A percentile compares a stretch with the other conserved stretches of the same genome.
These are phyloP conservation scores for Hypsizygus marmoreus DNA, from an alignment of 768 basidiomycete species.

Conservation along the genomic window DNA sequence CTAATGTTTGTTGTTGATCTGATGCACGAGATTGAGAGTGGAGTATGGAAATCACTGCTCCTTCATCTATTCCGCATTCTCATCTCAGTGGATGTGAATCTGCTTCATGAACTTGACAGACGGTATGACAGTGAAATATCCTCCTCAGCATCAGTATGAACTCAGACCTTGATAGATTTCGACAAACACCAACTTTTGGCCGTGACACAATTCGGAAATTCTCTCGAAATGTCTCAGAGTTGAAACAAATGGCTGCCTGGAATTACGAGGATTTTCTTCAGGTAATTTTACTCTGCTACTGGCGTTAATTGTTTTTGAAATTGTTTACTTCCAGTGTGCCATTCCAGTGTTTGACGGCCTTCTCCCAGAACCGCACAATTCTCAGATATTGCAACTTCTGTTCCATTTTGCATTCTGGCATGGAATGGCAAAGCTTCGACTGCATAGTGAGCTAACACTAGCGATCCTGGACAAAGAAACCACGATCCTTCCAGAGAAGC, in stretches of 20 bases:
- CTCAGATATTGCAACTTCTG: background rate
- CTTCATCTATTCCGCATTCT: constrained; percentile 38
- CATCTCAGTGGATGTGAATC: background rate
- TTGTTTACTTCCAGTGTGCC: too few species aligned
- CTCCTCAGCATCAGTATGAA: background rate
- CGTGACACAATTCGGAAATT: constrained; percentile 1
- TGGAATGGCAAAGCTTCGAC: too few species aligned
- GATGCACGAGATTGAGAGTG: constrained; percentile 43
- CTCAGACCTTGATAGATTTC: constrained; percentile 1
- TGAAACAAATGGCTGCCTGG: background rate
- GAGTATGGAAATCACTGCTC: constrained; percentile 38
- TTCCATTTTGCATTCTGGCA: constrained; percentile 7
- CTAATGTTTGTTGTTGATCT: constrained; percentile 33
- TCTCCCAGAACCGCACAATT: constrained; percentile 3
- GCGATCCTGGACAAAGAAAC: constrained; percentile 4
- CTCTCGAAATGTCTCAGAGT: too few species aligned
- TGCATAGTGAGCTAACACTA: constrained; percentile 1
- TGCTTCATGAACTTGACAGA: constrained; percentile 23
- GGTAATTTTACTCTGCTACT: background rate
- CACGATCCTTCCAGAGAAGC: background rate
- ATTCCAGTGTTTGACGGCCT: constrained; percentile 8
- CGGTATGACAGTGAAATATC: constrained; percentile 16
- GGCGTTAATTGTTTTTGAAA: background rate
- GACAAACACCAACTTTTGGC: constrained; percentile 9
- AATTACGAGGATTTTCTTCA: constrained; percentile 11